Percentiles rank a stretch among this genome's conserved stretches.
Evolutionary conservation across 2,329 filamentous ascomycete species (phyloP).

Genomic region (Beauveria sp.): DNA sequence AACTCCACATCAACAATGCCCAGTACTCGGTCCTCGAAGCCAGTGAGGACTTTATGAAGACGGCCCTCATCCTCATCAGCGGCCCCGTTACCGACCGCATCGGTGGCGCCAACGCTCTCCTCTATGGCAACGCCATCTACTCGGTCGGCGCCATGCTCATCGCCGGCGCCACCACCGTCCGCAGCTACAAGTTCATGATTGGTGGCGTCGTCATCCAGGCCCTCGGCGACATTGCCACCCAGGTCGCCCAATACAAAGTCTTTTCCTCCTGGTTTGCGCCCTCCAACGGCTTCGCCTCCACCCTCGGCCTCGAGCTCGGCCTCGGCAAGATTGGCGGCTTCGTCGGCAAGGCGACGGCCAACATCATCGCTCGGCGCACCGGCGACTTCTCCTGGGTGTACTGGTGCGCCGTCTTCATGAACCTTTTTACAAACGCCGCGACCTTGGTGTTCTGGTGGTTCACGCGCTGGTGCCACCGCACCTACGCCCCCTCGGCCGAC

Average conservation of each 20-base stretch:
- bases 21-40: slow-evolving; percentile 52
- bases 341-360: slow-evolving; percentile 52
- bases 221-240: slow-evolving; percentile 55
- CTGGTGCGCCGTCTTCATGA: slow-evolving; percentile 56
- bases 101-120: slow-evolving; percentile 50
- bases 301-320: slow-evolving; percentile 50
- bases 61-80: slow-evolving; percentile 43
- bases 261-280: slow-evolving; percentile 59
- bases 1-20: slow-evolving; percentile 51
- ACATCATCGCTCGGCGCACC: slow-evolving; percentile 47
- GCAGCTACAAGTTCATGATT: slow-evolving; percentile 54
- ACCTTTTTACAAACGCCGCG: slow-evolving; percentile 51
- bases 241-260: slow-evolving; percentile 57
- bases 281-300: slow-evolving; percentile 53
- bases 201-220: slow-evolving; percentile 46
- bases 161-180: slow-evolving; percentile 47
- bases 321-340: slow-evolving; percentile 55
- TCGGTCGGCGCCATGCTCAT: slow-evolving; percentile 50
- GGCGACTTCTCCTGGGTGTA: slow-evolving; percentile 56
- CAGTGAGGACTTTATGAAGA: slow-evolving; percentile 56
- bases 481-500: slow-evolving; percentile 40
- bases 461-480: slow-evolving; percentile 39
- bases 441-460: slow-evolving; percentile 49
- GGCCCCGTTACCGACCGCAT: slow-evolving; percentile 51
- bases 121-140: slow-evolving; percentile 55